Percentiles rank a stretch among this genome's conserved stretches.
These are phyloP conservation scores for Geotrichum klebahnii DNA, from an alignment of 1,139 yeast species.

Conservation along the genomic window DNA sequence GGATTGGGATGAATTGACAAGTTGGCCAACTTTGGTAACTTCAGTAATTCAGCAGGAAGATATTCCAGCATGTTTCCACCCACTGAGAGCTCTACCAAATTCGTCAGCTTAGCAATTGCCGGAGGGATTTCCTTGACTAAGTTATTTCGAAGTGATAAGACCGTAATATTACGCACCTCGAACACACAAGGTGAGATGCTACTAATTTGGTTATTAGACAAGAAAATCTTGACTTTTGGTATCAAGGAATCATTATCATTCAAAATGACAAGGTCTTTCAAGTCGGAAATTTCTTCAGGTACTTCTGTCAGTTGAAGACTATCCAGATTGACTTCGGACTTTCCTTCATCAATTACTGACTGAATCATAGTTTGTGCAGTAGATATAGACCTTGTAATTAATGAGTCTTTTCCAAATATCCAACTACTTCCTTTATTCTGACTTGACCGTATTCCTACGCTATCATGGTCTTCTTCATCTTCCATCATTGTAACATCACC, in stretches of 20 bases:
- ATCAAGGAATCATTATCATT: slow-evolving; percentile 23
- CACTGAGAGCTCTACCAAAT: slow-evolving; percentile 50
- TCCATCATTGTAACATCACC: slow-evolving; percentile 14
- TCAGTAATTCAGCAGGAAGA: slow-evolving; percentile 54
- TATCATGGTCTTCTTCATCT: slow-evolving; percentile 8
- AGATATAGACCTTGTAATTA: slow-evolving; percentile 6
- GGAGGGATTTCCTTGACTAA: slow-evolving; percentile 51
- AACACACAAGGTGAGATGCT: slow-evolving; percentile 52
- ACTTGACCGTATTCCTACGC: background rate
- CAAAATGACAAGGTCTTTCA: slow-evolving; percentile 18
- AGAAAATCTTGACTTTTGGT: slow-evolving; percentile 46
- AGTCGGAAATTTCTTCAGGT: slow-evolving; percentile 39
- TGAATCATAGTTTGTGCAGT: slow-evolving; percentile 28
- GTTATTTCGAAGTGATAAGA: slow-evolving; percentile 53
- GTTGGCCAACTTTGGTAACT: slow-evolving; percentile 44
- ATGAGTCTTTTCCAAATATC: slow-evolving; percentile 5
- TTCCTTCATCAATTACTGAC: slow-evolving; percentile 39
- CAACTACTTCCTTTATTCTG: background rate
- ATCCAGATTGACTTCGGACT: slow-evolving; percentile 44
- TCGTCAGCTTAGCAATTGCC: slow-evolving; percentile 44
- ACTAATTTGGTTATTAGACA: slow-evolving; percentile 50
- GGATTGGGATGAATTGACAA: slow-evolving; percentile 53
- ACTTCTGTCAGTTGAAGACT: slow-evolving; percentile 44
- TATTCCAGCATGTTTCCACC: slow-evolving; percentile 50
- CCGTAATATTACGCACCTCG: slow-evolving; percentile 49